These are phyloP conservation scores for Digitaria exilis DNA, from an alignment of 202 grass and related monocot species.

Conservation along the genomic window DNA sequence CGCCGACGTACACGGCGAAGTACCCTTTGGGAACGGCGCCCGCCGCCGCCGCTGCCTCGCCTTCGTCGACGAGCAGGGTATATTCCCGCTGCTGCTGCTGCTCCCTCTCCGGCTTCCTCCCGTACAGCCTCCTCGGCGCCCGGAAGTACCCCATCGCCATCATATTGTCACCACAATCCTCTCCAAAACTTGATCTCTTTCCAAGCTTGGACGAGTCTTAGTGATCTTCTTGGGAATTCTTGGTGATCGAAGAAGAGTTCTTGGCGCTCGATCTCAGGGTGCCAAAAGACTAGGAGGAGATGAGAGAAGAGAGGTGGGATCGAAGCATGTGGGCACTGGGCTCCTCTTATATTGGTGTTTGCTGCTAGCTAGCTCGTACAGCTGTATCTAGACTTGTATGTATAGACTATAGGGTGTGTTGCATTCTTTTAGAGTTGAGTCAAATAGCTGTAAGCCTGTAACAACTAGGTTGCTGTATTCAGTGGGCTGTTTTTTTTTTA, in stretches of 20 bases:
- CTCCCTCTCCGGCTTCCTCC: slow-evolving; percentile 14
- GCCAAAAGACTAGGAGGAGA: background rate
- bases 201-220: background rate
- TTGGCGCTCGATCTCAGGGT: background rate
- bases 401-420: background rate
- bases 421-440: background rate
- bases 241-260: background rate
- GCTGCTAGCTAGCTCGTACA: background rate
- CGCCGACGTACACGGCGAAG: slow-evolving; percentile 73
- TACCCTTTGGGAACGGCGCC: slow-evolving; percentile 57
- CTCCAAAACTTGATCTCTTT: background rate
- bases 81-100: too few species aligned
- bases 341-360: background rate
- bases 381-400: slow-evolving; percentile 7
- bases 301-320: background rate
- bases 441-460: background rate
- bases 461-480: background rate
- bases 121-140: slow-evolving; percentile 30
- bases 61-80: slow-evolving; percentile 24
- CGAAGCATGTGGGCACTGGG: slow-evolving; percentile 26
- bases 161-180: slow-evolving; percentile 10
- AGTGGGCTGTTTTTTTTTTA: background rate
- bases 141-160: slow-evolving; percentile 51
- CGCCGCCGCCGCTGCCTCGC: background rate
- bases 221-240: background rate